A percentile compares a stretch with the other conserved stretches of the same genome.
These are phyloP conservation scores for Lathyrus oleraceus DNA, from an alignment of 306 rosid species.

Conservation along the genomic window DNA sequence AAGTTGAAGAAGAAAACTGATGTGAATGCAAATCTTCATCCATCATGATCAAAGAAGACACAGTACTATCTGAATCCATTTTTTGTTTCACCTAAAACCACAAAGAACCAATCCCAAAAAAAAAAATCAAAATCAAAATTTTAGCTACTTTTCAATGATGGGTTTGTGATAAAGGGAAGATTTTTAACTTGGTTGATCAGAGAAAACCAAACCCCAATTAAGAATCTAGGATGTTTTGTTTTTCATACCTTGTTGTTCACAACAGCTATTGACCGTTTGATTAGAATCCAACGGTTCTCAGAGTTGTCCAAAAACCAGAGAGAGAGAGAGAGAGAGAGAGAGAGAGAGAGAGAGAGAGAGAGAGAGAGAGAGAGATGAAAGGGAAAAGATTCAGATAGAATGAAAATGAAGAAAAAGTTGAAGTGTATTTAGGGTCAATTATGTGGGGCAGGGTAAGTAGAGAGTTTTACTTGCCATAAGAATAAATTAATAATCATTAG, in stretches of 20 bases:
- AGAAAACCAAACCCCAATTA: slow-evolving; percentile 37
- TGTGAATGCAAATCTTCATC: slow-evolving; percentile 56
- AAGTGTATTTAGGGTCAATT: not conserved
- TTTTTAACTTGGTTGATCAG: slow-evolving; percentile 19
- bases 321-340: not conserved
- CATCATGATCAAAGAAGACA: slow-evolving; percentile 52
- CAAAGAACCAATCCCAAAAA: not conserved
- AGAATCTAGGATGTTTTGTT: slow-evolving; percentile 14
- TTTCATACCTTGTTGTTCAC: slow-evolving; percentile 25
- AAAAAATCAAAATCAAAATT: not conserved
- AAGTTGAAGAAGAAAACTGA: slow-evolving; percentile 52
- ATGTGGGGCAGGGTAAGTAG: not conserved
- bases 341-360: too few species aligned
- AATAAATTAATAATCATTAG: not conserved
- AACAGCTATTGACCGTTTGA: slow-evolving; percentile 27
- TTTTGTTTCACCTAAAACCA: slow-evolving; percentile 36
- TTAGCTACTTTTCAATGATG: slow-evolving; percentile 14
- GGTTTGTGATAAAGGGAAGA: slow-evolving; percentile 6
- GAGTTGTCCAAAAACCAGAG: slow-evolving; percentile 1
- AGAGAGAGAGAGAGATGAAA: not conserved
- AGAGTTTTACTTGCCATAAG: not conserved
- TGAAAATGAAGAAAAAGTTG: slow-evolving; percentile 14
- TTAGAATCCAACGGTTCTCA: slow-evolving; percentile 33
- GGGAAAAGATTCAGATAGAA: slow-evolving; percentile 20
- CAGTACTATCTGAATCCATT: slow-evolving; percentile 53